Percentiles rank a stretch among this genome's conserved stretches.
Evolutionary conservation across 2,329 filamentous ascomycete genomes (phyloP).

Genomic region (Bipolaris sorokiniana): DNA sequence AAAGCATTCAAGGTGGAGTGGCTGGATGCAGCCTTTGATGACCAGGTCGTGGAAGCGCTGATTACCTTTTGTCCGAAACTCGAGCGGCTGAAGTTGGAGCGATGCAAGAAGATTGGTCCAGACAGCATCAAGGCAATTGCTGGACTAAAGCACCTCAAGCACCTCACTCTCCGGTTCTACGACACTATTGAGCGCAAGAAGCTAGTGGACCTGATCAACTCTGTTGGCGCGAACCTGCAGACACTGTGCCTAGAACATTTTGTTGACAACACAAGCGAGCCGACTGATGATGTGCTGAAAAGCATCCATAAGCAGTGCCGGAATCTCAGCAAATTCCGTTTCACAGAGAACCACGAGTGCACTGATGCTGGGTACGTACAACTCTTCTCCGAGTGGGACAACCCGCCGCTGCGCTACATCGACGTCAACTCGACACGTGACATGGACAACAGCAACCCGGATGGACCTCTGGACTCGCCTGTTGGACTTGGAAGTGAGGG

Average conservation of each 20-base stretch:
- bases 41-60: conserved; percentile 70
- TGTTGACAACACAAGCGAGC: conserved; percentile 66
- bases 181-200: conserved; percentile 62
- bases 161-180: conserved; percentile 75
- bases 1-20: conserved; percentile 78
- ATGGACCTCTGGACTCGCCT: conserved; percentile 62
- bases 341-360: conserved; percentile 76
- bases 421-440: conserved; percentile 81
- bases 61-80: conserved; percentile 70
- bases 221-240: conserved; percentile 69
- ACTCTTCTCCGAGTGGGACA: conserved; percentile 79
- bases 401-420: conserved; percentile 70
- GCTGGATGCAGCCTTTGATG: conserved; percentile 80
- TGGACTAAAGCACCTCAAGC: conserved; percentile 67
- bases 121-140: conserved; percentile 70
- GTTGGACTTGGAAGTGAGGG: conserved; percentile 77
- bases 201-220: conserved; percentile 66
- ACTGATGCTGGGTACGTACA: conserved; percentile 75
- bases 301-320: conserved; percentile 73
- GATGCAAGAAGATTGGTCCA: conserved; percentile 76
- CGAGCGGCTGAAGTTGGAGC: conserved; percentile 76
- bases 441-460: conserved; percentile 72
- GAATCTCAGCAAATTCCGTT: conserved; percentile 75
- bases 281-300: conserved; percentile 62
- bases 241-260: conserved; percentile 80